Conservation (phyloP, 108 stramenopile species). For the Cyclotella atomus region DNA sequence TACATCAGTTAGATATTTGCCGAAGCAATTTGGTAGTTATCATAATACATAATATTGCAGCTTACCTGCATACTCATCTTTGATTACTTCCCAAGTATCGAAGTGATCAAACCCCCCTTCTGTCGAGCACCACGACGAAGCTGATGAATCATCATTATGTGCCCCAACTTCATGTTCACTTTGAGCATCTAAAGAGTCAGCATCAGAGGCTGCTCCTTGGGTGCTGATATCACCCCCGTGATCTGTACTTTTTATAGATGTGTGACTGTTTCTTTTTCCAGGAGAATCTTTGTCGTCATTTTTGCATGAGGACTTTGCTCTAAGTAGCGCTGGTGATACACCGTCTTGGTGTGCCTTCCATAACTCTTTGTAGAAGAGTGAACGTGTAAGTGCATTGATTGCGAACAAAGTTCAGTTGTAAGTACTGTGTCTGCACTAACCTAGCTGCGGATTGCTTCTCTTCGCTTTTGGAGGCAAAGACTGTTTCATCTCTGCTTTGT, state of each 20-base stretch:
- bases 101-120: slow-evolving; percentile 49
- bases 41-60: no score
- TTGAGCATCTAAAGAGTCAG: slow-evolving; percentile 6
- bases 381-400: background rate
- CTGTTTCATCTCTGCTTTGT: background rate
- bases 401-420: background rate
- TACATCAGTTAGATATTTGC: no score
- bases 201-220: slow-evolving; percentile 4
- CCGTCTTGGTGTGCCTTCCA: slow-evolving; percentile 46
- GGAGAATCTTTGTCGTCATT: slow-evolving; percentile 1
- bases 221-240: background rate
- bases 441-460: slow-evolving; percentile 8
- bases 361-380: slow-evolving; percentile 2
- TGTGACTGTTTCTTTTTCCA: background rate
- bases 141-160: slow-evolving; percentile 32
- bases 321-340: slow-evolving; percentile 13
- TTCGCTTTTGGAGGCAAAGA: background rate
- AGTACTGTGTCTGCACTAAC: background rate
- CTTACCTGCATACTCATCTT: slow-evolving; percentile 77
- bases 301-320: slow-evolving; percentile 4
- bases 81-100: slow-evolving; percentile 76
- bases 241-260: background rate
- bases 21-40: no score
- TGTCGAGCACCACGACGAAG: slow-evolving; percentile 37
- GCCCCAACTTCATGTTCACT: slow-evolving; percentile 35